Evolutionary conservation across 805 yeast species (phyloP).

Genomic region (Candida cerambycidarum): DNA sequence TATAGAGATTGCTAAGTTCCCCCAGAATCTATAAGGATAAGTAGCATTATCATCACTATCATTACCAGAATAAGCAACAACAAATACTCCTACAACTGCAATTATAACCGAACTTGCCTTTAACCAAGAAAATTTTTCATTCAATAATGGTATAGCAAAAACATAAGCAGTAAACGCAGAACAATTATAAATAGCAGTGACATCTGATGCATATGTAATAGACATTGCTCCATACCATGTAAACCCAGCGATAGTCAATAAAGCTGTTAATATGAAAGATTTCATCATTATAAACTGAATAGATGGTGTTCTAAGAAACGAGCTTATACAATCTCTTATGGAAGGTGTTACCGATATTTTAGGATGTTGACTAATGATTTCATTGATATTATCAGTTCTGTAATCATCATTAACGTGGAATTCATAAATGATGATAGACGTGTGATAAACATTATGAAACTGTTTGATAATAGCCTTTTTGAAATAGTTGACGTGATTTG

Average conservation of each 20-base stretch:
- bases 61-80: conserved; percentile 69
- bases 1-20: conserved; percentile 65
- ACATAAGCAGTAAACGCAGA: conserved; percentile 86
- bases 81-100: conserved; percentile 72
- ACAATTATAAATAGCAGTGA: conserved; percentile 88
- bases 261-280: conserved; percentile 47
- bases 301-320: conserved; percentile 46
- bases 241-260: conserved; percentile 72
- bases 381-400: conserved; percentile 31
- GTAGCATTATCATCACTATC: conserved; percentile 22
- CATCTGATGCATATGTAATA: conserved; percentile 77
- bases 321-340: conserved; percentile 27
- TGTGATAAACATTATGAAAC: conserved; percentile 44
- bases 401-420: conserved; percentile 36
- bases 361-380: conserved; percentile 36
- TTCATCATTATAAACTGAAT: conserved; percentile 46
- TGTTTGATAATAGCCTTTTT: conserved; percentile 40
- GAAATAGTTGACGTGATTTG: conserved; percentile 27
- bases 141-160: conserved; percentile 73
- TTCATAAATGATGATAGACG: conserved; percentile 43
- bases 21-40: conserved; percentile 63
- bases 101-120: conserved; percentile 68
- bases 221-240: conserved; percentile 88
- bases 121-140: conserved; percentile 61
- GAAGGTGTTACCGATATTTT: conserved; percentile 35